Conservation (phyloP, 2,329 filamentous ascomycete genomes). For the Aspergillus tubingensis region DNA sequence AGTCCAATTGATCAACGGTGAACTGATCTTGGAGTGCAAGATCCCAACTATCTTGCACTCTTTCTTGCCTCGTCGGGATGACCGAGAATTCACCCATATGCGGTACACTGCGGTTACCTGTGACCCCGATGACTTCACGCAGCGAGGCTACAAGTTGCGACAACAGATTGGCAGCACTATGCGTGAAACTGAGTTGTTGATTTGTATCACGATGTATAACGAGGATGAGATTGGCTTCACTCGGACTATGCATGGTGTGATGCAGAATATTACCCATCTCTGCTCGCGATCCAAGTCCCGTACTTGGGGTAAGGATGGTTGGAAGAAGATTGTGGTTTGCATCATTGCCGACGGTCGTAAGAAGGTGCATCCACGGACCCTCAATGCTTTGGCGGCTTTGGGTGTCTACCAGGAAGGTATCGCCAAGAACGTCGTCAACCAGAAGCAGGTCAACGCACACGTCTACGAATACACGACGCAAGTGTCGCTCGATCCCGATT, state of each 20-base stretch:
- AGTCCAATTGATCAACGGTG: slow-evolving; percentile 93
- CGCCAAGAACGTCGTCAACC: slow-evolving; percentile 97
- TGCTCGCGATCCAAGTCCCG: slow-evolving; percentile 88
- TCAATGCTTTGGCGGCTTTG: slow-evolving; percentile 94
- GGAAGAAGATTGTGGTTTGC: slow-evolving; percentile 99
- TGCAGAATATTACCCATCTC: slow-evolving; percentile 97
- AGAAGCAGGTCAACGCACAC: slow-evolving; percentile 91
- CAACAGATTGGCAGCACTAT: slow-evolving; percentile 83
- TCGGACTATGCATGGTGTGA: slow-evolving; percentile 96
- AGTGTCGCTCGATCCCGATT: slow-evolving; percentile 88
- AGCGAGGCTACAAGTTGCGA: slow-evolving; percentile 85
- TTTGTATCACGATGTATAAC: slow-evolving; percentile 99
- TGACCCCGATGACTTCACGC: slow-evolving; percentile 90
- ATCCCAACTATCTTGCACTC: slow-evolving; percentile 98
- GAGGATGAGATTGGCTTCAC: slow-evolving; percentile 97
- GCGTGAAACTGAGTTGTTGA: slow-evolving; percentile 92
- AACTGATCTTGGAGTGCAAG: slow-evolving; percentile 97
- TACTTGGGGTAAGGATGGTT: slow-evolving; percentile 95
- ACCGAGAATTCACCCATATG: slow-evolving; percentile 98
- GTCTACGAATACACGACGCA: slow-evolving; percentile 99
- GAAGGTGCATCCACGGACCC: slow-evolving; percentile 87
- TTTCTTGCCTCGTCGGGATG: slow-evolving; percentile 88
- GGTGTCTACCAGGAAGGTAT: slow-evolving; percentile 98
- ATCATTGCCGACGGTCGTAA: slow-evolving; percentile 93
- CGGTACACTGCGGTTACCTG: slow-evolving; percentile 98